phyloP scores from a whole-genome alignment of 768 basidiomycete species.

The Phylloporus arenicola region DNA sequence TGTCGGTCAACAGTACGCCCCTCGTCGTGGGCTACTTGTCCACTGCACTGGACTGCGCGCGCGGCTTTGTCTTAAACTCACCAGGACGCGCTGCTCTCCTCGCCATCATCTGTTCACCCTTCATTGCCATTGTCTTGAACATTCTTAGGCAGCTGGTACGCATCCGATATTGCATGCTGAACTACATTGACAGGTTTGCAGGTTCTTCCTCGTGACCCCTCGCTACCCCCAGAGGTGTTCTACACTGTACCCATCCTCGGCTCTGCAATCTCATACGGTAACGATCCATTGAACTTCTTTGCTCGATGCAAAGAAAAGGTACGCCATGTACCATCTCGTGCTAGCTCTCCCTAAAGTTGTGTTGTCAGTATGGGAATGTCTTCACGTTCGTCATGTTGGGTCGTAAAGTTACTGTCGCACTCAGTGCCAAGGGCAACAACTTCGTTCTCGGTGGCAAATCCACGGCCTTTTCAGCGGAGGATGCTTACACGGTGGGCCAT shows the following conservation, averaged over 20 bases:
- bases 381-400: slow-evolving; percentile 94
- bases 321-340: slow-evolving; percentile 15
- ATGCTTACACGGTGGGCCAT: slow-evolving; percentile 78
- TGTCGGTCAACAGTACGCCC: slow-evolving; percentile 23
- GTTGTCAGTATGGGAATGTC: slow-evolving; percentile 82
- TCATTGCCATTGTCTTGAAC: slow-evolving; percentile 67
- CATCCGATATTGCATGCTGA: background rate
- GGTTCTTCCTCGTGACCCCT: slow-evolving; percentile 63
- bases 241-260: slow-evolving; percentile 89
- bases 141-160: slow-evolving; percentile 74
- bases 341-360: background rate
- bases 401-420: slow-evolving; percentile 82
- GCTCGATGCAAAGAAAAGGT: slow-evolving; percentile 76
- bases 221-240: slow-evolving; percentile 86
- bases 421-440: slow-evolving; percentile 90
- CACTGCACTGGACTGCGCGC: slow-evolving; percentile 11
- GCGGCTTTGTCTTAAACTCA: slow-evolving; percentile 17
- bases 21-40: slow-evolving; percentile 24
- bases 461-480: slow-evolving; percentile 88
- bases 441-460: slow-evolving; percentile 93
- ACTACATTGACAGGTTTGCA: slow-evolving; percentile 26
- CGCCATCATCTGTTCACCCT: slow-evolving; percentile 57
- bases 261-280: slow-evolving; percentile 83
- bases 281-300: slow-evolving; percentile 89
- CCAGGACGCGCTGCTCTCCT: slow-evolving; percentile 32